Base-by-base conservation (phyloP, 2,329 filamentous ascomycete genomes). In the Dothidotthia symphoricarpi region DNA sequence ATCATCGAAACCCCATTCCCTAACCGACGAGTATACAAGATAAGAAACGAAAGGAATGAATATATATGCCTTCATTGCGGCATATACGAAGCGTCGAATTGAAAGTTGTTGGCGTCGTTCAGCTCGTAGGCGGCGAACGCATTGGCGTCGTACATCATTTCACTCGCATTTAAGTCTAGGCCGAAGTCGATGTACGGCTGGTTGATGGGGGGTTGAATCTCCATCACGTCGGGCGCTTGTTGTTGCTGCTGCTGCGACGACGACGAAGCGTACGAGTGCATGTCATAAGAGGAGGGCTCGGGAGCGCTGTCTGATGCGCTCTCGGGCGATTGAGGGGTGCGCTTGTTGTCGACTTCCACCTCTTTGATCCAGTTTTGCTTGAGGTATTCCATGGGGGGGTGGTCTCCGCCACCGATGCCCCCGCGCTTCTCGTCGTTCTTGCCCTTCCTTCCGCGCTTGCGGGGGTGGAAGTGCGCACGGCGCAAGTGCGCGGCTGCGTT, bases 401-500 rank as follows among this genome's bases (percentile, higher is more conserved):
- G 68, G 45, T 80, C 77, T n/a, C 80, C 78, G 26, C 79, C 79
- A 8, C 78, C 78, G 50, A 80, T 81, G 16, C 78, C 80, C 32
- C 78, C 78, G 31, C 79, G 70, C 51, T 77, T 75, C 63, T 81
- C 76, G 45, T 76, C 77, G 40, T 76, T 75, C 57, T 78, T 79
- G 31, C 75, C 74, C 53, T 71, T 71, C 32, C 77, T 69, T 7
- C 78, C 79, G 15, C 77, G 71, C 60, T 79, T 77, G 51, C 77
- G 75, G 1, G 79, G 83, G 59, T 85, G 86, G 74, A 96, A 97
- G 64, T 97, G 91, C 0, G 85, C 85, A 33, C 91, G 82, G 28
- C 90, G 80, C 7, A 97, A 76, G 63, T 97, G 91, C 0, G 89
- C 91, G 0, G 89, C 89, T 0, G 90, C 91, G 57, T 97, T 97